Evolutionary conservation across 805 yeast genomes (phyloP).

Genomic region (Schwanniomyces pseudopolymorphus): DNA sequence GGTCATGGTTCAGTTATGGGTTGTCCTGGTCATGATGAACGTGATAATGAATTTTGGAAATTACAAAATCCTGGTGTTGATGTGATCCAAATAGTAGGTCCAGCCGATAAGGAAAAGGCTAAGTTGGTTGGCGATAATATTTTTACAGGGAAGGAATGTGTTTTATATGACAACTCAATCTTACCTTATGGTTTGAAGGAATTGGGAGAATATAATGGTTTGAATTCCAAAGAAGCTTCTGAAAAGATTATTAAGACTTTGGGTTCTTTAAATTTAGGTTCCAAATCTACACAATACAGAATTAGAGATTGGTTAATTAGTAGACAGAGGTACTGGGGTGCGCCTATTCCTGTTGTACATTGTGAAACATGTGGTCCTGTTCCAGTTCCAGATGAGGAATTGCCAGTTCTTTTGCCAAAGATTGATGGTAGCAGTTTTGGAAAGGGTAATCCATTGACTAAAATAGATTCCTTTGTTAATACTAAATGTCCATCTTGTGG

Average conservation of each 20-base stretch:
- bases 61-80: conserved; percentile 50
- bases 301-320: conserved; percentile 93
- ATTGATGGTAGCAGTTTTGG: conserved; percentile 53
- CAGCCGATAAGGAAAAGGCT: conserved; percentile 22
- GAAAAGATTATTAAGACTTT: conserved; percentile 43
- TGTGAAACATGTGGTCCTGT: conserved; percentile 86
- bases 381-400: conserved; percentile 83
- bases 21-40: conserved; percentile 87
- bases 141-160: conserved; percentile 48
- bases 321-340: conserved; percentile 97
- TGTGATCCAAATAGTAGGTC: conserved; percentile 47
- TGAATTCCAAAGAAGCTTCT: conserved; percentile 52
- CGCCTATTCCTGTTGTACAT: conserved; percentile 94
- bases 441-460: conserved; percentile 64
- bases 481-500: conserved; percentile 83
- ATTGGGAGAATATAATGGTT: conserved; percentile 48
- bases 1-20: conserved; percentile 98
- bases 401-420: conserved; percentile 81
- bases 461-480: conserved; percentile 65
- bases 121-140: conserved; percentile 39
- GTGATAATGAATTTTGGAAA: conserved; percentile 83
- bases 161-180: conserved; percentile 26
- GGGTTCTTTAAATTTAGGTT: conserved; percentile 42
- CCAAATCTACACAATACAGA: conserved; percentile 51
- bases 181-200: conserved; percentile 24